A percentile compares a stretch with the other conserved stretches of the same genome.
Evolutionary conservation across 1,284 basidiomycete species (phyloP).

Genomic region (Ceraceosorus bombacis): DNA sequence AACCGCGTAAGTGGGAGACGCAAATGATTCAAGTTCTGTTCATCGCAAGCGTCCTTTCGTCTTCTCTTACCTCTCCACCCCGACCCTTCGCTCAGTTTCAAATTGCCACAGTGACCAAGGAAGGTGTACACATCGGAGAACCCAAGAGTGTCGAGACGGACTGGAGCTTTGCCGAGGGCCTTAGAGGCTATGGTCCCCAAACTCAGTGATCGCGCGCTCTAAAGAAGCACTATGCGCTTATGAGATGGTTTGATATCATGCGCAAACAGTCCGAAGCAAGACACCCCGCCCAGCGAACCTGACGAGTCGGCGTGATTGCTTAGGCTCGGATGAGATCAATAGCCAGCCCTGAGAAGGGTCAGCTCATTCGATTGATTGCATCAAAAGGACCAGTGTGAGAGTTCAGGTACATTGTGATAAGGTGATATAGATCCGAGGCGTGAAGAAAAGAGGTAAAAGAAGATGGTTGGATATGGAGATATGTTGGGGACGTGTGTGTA

Average conservation of each 20-base stretch:
- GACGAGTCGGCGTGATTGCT: too few species aligned
- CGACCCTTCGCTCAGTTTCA: constrained; percentile 65
- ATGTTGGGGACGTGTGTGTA: too few species aligned
- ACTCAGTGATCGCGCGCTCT: constrained; percentile 30
- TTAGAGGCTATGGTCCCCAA: constrained; percentile 60
- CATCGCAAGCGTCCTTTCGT: not conserved
- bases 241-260: not conserved
- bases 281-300: too few species aligned
- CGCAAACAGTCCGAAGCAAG: not conserved
- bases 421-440: too few species aligned
- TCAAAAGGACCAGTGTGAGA: too few species aligned
- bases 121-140: constrained; percentile 73
- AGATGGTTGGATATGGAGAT: too few species aligned
- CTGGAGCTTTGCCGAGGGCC: constrained; percentile 87
- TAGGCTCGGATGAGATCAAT: too few species aligned
- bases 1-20: constrained; percentile 66
- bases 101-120: constrained; percentile 77
- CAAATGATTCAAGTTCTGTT: not conserved
- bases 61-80: not conserved
- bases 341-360: too few species aligned
- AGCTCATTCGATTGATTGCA: too few species aligned
- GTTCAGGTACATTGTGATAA: too few species aligned
- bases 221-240: too few species aligned
- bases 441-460: too few species aligned
- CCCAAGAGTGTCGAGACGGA: constrained; percentile 67